Evolutionary conservation across 345 rosid species (phyloP).

Genomic region (Moricandia arvensis): DNA sequence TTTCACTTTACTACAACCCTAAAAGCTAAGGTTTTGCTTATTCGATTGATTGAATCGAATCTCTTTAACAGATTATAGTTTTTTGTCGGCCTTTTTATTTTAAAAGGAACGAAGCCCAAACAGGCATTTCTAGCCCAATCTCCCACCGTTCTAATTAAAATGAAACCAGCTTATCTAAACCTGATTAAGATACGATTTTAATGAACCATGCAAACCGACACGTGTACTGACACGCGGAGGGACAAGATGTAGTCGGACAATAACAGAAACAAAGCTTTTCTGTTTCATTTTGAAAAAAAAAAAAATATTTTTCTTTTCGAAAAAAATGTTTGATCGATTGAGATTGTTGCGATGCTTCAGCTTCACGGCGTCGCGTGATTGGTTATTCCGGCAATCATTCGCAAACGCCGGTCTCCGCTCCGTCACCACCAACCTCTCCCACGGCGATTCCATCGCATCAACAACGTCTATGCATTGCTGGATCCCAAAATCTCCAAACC

Average conservation of each 20-base stretch:
- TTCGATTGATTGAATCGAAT: not conserved
- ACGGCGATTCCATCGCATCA: constrained; percentile 37
- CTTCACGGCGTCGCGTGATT: constrained; percentile 61
- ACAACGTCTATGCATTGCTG: constrained; percentile 66
- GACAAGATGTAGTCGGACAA: not conserved
- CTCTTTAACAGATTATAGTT: not conserved
- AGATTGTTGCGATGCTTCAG: constrained; percentile 53
- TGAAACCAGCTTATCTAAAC: too few species aligned
- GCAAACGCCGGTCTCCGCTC: constrained; percentile 57
- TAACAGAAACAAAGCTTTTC: not conserved
- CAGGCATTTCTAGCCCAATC: not conserved
- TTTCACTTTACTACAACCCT: constrained; percentile 5
- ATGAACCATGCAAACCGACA: not conserved
- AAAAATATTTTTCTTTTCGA: not conserved
- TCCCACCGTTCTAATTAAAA: too few species aligned
- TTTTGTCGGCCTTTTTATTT: not conserved
- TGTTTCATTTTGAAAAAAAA: not conserved
- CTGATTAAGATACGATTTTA: not conserved
- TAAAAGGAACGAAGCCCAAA: not conserved
- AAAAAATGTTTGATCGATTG: constrained; percentile 24
- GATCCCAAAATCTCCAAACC: constrained; percentile 48
- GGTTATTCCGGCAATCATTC: constrained; percentile 58
- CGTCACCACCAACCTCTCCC: constrained; percentile 46
- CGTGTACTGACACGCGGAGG: not conserved
- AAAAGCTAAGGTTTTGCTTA: not conserved